These are phyloP conservation scores for Chlamydomonas applanata DNA, from an alignment of 139 green algal species.

Conservation along the genomic window DNA sequence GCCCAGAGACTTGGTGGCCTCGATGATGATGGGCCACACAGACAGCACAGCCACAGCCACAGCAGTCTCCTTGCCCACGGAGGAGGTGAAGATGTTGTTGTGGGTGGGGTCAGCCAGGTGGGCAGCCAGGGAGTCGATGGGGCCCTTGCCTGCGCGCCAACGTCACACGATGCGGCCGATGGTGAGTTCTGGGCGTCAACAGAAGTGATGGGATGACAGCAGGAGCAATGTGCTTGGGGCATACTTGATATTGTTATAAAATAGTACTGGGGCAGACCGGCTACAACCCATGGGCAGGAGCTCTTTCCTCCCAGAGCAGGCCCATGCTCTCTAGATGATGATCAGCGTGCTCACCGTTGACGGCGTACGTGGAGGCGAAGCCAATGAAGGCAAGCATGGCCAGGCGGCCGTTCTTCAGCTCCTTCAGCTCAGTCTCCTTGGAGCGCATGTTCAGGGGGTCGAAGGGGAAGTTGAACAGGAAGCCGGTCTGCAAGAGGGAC, in stretches of 20 bases:
- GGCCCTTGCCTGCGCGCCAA: constrained; percentile 62
- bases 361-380: constrained; percentile 69
- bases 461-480: constrained; percentile 55
- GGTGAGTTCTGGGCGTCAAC: too few species aligned
- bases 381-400: constrained; percentile 89
- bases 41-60: constrained; percentile 65
- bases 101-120: constrained; percentile 82
- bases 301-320: too few species aligned
- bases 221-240: too few species aligned
- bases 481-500: constrained; percentile 12
- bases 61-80: constrained; percentile 72
- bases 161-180: too few species aligned
- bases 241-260: too few species aligned
- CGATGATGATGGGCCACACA: constrained; percentile 74
- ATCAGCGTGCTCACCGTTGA: constrained; percentile 21
- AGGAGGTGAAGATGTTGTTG: constrained; percentile 91
- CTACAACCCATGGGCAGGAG: too few species aligned
- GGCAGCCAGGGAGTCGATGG: constrained; percentile 76
- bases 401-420: constrained; percentile 82
- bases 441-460: constrained; percentile 70
- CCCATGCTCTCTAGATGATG: too few species aligned
- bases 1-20: constrained; percentile 63
- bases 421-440: constrained; percentile 67
- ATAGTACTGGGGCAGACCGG: too few species aligned
- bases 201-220: too few species aligned